Percentiles rank a stretch among this genome's conserved stretches.
Evolutionary conservation across 371 early-diverging fungal species (phyloP).

Genomic region (Mortierella sp.): DNA sequence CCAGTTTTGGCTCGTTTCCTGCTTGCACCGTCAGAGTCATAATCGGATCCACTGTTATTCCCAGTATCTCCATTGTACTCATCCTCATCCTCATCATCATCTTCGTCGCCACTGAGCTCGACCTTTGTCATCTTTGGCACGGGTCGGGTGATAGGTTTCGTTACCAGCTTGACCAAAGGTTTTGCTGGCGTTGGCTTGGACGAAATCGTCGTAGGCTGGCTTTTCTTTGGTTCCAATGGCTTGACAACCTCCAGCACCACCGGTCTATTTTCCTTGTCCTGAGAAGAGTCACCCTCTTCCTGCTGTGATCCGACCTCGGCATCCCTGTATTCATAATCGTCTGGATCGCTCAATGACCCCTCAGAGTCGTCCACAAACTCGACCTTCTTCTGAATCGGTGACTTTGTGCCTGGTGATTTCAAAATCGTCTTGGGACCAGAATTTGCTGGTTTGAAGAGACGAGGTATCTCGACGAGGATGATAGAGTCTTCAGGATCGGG

Average conservation of each 20-base stretch:
- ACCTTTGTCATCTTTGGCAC: conserved; percentile 8
- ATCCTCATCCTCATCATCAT: conserved; percentile 23
- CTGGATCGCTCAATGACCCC: conserved; percentile 28
- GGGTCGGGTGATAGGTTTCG: neutral
- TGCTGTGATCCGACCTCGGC: neutral
- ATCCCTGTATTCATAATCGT: conserved; percentile 18
- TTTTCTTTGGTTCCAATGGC: no score
- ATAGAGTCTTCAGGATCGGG: neutral
- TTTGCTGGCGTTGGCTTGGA: neutral
- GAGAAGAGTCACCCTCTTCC: neutral
- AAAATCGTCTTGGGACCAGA: conserved; percentile 22
- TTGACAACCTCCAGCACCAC: neutral
- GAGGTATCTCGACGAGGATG: conserved; percentile 16
- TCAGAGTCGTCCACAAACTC: conserved; percentile 49
- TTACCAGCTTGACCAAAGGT: neutral
- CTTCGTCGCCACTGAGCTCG: conserved; percentile 20
- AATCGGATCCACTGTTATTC: conserved; percentile 26
- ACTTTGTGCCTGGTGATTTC: conserved; percentile 36
- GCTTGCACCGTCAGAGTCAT: conserved; percentile 23
- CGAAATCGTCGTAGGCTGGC: no score
- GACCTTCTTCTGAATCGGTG: conserved; percentile 34
- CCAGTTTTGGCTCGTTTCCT: conserved; percentile 29
- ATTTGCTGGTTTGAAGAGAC: neutral
- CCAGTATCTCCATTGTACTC: conserved; percentile 15
- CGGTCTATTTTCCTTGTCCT: conserved; percentile 14